Evolutionary conservation across 2,329 filamentous ascomycete species (phyloP).

Genomic region (Knufia fluminis): DNA sequence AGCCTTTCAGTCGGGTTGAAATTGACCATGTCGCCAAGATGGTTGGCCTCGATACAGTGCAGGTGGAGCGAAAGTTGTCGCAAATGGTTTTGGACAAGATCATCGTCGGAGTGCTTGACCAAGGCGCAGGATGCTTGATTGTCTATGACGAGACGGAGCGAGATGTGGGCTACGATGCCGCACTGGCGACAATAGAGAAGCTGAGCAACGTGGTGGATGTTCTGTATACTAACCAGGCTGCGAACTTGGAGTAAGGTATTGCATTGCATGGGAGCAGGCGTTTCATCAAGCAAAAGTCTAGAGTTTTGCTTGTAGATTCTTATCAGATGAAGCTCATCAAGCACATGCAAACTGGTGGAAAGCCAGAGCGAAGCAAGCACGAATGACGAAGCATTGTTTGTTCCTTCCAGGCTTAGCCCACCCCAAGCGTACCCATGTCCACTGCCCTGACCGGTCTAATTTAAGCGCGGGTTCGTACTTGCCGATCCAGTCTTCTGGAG

Average conservation of each 20-base stretch:
- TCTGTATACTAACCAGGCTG: conserved; percentile 95
- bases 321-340: not conserved
- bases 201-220: conserved; percentile 95
- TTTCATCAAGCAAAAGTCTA: not conserved
- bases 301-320: not conserved
- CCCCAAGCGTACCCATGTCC: no score
- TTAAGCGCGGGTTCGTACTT: not conserved
- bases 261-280: not conserved
- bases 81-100: conserved; percentile 99
- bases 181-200: conserved; percentile 91
- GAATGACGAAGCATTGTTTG: no score
- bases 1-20: conserved; percentile 95
- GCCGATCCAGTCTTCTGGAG: no score
- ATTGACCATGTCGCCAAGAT: conserved; percentile 96
- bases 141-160: conserved; percentile 92
- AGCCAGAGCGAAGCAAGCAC: no score
- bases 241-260: conserved; percentile 66
- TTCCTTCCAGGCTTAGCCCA: no score
- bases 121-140: conserved; percentile 94
- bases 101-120: conserved; percentile 93
- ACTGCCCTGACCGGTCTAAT: not conserved
- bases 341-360: not conserved
- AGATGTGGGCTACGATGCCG: conserved; percentile 89
- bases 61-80: conserved; percentile 94
- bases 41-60: conserved; percentile 89